A percentile compares a stretch with the other conserved stretches of the same genome.
These are phyloP conservation scores for Beauveria australis DNA, from an alignment of 2,329 filamentous ascomycete genomes.

Conservation along the genomic window DNA sequence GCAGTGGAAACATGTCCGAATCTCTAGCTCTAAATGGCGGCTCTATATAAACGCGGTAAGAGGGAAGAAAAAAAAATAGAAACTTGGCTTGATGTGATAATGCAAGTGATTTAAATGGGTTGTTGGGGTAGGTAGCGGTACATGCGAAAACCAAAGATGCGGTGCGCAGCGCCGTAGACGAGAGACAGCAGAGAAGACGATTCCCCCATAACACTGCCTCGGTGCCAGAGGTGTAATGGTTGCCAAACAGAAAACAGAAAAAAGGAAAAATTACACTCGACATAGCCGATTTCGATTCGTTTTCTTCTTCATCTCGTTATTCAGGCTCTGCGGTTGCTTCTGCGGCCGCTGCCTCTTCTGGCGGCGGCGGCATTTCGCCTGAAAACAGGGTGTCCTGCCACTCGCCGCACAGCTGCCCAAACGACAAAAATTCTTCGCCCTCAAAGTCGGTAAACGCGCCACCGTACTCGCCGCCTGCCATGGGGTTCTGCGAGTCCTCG, in stretches of 20 bases:
- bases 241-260: background rate
- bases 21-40: background rate
- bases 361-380: background rate
- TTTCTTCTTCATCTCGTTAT: background rate
- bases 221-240: too few relatives aligned
- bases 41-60: background rate
- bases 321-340: background rate
- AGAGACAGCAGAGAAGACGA: too few relatives aligned
- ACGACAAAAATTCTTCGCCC: constrained; percentile 21
- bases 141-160: background rate
- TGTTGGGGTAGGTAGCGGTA: background rate
- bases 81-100: background rate
- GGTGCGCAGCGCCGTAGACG: background rate
- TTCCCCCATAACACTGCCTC: too few relatives aligned
- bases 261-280: background rate
- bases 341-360: background rate
- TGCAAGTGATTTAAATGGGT: background rate
- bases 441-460: constrained; percentile 16
- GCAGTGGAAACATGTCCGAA: too few relatives aligned
- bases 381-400: constrained; percentile 12
- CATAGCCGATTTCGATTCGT: background rate
- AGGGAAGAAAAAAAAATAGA: too few relatives aligned
- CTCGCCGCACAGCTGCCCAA: constrained; percentile 20
- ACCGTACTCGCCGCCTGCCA: constrained; percentile 2
- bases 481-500: background rate